Evolutionary conservation across 106 monocot species (phyloP), one percentile per base, ranked within the genome.

Genomic region (Amphibolis antarctica): DNA sequence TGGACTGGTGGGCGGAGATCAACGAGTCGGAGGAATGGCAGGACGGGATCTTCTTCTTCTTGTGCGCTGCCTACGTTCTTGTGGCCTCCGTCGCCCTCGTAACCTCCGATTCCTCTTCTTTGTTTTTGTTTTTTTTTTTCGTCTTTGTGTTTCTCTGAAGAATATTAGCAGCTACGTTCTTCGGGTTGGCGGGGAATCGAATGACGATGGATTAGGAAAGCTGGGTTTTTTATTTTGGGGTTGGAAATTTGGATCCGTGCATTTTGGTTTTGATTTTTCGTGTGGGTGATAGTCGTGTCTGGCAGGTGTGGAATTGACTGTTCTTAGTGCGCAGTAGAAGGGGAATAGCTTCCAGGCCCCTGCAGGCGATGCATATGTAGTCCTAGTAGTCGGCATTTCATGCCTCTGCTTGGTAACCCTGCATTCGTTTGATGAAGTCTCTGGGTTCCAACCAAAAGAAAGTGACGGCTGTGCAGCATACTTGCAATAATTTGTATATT

Each of bases 71-170:
- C 13, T 74, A 67, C 52, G 48, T 67, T 24, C 29, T 74, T 26
- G 60, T 74, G 19, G 59, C 74, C 26, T 12, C 60, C 30, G 74
- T 67, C 15, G 66, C 74, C 42, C 60, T 74, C 60, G 74, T 67
- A 15, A 44, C 25, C 20, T 46, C 43, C 20, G 9, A 13, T 43
- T 60, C 45, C 7, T 1, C 59, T 43, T 4, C 6, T 4, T 54
- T 53, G 3, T 44, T 28, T 18, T 48, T 48, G 22, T 17, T 13
- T 1, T 42, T 2, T 42, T 27, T 68, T 24, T 20, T 13, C 9
- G 15, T 28, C 7, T 53, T 30, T 24, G 30, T 22, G 18, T 53
- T 12, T 42, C 31, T 27, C 10, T 62, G n/a, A 1, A 1, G 13
- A 14, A 1, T 18, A 43, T 44, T 18, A 22, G 9, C 3, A 19